A percentile compares a stretch with the other conserved stretches of the same genome.
These are phyloP conservation scores for Ceratocystiopsis minuta DNA, from an alignment of 2,329 filamentous ascomycete species.

Conservation along the genomic window DNA sequence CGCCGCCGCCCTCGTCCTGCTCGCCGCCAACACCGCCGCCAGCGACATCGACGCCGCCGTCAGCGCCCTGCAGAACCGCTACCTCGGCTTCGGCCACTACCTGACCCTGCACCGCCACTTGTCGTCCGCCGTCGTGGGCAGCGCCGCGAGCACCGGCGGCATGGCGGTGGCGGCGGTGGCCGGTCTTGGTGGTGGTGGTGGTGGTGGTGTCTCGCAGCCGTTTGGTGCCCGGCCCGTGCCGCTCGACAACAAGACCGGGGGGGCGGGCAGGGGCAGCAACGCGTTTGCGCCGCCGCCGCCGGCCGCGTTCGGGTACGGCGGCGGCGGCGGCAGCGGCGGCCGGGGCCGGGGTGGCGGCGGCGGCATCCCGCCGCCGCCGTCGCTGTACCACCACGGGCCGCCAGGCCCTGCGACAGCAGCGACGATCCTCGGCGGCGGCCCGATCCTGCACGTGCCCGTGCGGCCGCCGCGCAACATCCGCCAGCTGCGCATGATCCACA, in stretches of 20 bases:
- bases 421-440: conserved; percentile 21
- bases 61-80: conserved; percentile 61
- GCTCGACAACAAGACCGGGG: not conserved
- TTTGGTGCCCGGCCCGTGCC: conserved; percentile 8
- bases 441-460: conserved; percentile 50
- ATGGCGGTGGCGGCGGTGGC: conserved; percentile 22
- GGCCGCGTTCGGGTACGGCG: not conserved
- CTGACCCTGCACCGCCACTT: conserved; percentile 66
- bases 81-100: conserved; percentile 71
- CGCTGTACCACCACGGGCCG: no score
- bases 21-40: conserved; percentile 63
- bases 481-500: conserved; percentile 70
- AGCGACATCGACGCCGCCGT: conserved; percentile 71
- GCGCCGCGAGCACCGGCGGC: no score
- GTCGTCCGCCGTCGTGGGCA: conserved; percentile 46
- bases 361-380: conserved; percentile 46
- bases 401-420: no score
- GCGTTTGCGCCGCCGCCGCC: not conserved
- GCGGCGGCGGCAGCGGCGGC: conserved; percentile 11
- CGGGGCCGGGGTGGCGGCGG: not conserved
- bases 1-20: conserved; percentile 59
- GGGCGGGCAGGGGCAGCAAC: not conserved
- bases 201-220: conserved; percentile 14
- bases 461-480: conserved; percentile 60
- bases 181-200: not conserved